Conservation (phyloP, 148 eudicot species). For the Mesembryanthemum crystallinum region DNA sequence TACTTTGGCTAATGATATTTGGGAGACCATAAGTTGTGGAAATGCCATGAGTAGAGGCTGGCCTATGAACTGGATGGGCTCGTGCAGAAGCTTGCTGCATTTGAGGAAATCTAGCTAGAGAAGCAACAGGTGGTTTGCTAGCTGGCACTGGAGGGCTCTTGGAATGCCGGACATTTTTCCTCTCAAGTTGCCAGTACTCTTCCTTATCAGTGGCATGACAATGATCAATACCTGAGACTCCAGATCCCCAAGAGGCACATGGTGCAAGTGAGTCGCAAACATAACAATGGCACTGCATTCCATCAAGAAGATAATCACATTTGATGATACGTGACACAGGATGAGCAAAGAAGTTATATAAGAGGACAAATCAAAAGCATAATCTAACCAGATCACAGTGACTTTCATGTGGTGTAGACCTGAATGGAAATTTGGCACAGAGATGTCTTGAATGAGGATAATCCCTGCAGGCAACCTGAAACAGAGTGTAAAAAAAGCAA, state of each 20-base stretch:
- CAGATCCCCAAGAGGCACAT: slow-evolving; percentile 71
- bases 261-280: slow-evolving; percentile 92
- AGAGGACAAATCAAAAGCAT: slow-evolving; percentile 6
- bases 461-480: slow-evolving; percentile 97
- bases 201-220: slow-evolving; percentile 82
- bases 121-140: slow-evolving; percentile 19
- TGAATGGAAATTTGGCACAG: slow-evolving; percentile 75
- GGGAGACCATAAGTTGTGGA: slow-evolving; percentile 29
- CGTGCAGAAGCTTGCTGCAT: slow-evolving; percentile 10
- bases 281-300: slow-evolving; percentile 92
- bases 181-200: slow-evolving; percentile 53
- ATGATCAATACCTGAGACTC: slow-evolving; percentile 50
- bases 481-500: neutral
- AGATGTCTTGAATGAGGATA: slow-evolving; percentile 95
- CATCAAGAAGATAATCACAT: neutral
- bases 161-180: slow-evolving; percentile 38
- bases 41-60: slow-evolving; percentile 20
- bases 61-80: slow-evolving; percentile 4
- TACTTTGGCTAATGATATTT: slow-evolving; percentile 30
- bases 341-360: slow-evolving; percentile 1
- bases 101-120: slow-evolving; percentile 17
- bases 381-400: slow-evolving; percentile 56
- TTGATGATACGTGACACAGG: neutral
- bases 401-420: slow-evolving; percentile 58
- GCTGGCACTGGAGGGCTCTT: slow-evolving; percentile 33